Conservation (phyloP, 148 eudicot species). For the Vaccinium myrtillus region DNA sequence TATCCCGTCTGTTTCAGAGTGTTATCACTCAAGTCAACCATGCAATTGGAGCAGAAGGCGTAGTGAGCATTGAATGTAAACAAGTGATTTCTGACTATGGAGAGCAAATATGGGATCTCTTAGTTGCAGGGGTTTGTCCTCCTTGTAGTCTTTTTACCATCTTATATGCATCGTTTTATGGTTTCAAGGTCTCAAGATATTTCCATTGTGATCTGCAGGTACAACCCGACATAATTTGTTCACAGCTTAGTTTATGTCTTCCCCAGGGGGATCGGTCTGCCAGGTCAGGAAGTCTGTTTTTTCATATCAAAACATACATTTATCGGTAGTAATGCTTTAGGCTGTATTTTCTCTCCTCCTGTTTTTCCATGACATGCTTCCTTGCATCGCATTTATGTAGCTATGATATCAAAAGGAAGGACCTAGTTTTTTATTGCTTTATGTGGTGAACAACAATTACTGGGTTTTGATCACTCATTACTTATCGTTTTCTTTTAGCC, state of each 20-base stretch:
- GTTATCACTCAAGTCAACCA: constrained; percentile 74
- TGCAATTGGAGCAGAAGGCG: constrained; percentile 84
- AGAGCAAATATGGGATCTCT: constrained; percentile 79
- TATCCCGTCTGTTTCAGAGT: constrained; percentile 36
- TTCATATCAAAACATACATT: neutral
- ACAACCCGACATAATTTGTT: constrained; percentile 53
- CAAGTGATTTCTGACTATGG: constrained; percentile 60
- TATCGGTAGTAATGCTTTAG: neutral
- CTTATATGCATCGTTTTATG: neutral
- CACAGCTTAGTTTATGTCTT: constrained; percentile 56
- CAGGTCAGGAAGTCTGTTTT: constrained; percentile 34
- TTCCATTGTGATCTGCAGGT: constrained; percentile 39
- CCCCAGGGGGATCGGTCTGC: constrained; percentile 28
- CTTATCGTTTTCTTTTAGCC: neutral
- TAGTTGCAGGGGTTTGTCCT: constrained; percentile 63
- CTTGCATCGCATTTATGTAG: neutral
- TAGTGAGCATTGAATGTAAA: constrained; percentile 72
- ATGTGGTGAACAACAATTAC: neutral
- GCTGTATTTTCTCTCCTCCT: neutral
- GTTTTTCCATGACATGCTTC: neutral
- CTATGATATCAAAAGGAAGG: neutral
- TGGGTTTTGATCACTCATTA: neutral
- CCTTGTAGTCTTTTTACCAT: neutral
- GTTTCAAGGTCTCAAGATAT: neutral
- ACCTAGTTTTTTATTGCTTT: neutral